Conservation (phyloP, 1,284 basidiomycete species). For the Athelia sp. region DNA sequence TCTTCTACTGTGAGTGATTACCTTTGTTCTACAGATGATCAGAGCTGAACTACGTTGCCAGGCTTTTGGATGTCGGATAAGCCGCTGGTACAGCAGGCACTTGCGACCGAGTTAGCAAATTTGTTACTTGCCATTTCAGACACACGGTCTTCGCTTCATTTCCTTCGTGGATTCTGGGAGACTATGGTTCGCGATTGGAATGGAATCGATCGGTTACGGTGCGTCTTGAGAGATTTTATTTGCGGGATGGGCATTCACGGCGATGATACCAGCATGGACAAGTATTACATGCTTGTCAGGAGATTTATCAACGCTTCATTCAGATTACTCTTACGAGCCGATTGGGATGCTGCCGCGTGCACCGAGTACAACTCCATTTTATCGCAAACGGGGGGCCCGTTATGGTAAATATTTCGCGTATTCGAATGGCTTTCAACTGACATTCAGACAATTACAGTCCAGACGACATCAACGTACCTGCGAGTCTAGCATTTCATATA, state of each 20-base stretch:
- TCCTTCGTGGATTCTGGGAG: constrained; percentile 89
- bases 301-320: constrained; percentile 86
- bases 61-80: constrained; percentile 99
- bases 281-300: constrained; percentile 93
- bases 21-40: neutral
- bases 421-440: constrained; percentile 5
- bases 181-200: constrained; percentile 88
- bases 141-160: constrained; percentile 60
- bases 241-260: neutral
- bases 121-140: constrained; percentile 69
- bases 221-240: constrained; percentile 12
- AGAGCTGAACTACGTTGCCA: constrained; percentile 22
- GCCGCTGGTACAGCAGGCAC: constrained; percentile 90
- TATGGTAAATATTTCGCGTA: constrained; percentile 61
- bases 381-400: constrained; percentile 58
- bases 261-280: constrained; percentile 71
- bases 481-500: constrained; percentile 81
- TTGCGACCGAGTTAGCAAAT: constrained; percentile 83
- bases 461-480: constrained; percentile 69
- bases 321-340: constrained; percentile 63
- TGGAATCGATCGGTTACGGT: constrained; percentile 89
- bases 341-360: constrained; percentile 62
- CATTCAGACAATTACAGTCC: constrained; percentile 42
- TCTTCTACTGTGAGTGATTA: constrained; percentile 84
- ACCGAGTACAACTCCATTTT: constrained; percentile 68